A percentile compares a stretch with the other conserved stretches of the same genome.
phyloP scores from a whole-genome alignment of 1,284 basidiomycete species.

The Inonotus obliquus region DNA sequence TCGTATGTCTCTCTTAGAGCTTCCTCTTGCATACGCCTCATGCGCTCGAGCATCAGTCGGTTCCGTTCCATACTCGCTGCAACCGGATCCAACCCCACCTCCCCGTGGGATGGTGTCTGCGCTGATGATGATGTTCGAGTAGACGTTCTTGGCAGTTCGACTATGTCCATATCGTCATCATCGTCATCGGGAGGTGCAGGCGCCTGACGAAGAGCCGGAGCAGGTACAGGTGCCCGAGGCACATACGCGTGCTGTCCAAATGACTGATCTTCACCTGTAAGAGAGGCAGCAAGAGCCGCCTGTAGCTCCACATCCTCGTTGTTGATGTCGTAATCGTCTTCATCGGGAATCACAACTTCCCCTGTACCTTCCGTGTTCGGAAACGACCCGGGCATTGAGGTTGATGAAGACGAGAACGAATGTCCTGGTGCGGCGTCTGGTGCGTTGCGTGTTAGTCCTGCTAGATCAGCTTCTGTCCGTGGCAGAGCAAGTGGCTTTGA shows the following conservation, averaged over 20 bases:
- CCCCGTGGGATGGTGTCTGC: neutral
- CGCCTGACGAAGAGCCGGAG: constrained; percentile 6
- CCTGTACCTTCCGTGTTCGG: neutral
- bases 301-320: constrained; percentile 88
- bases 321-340: constrained; percentile 46
- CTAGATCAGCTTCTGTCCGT: constrained; percentile 59
- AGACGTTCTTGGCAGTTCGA: neutral
- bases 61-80: constrained; percentile 64
- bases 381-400: constrained; percentile 10
- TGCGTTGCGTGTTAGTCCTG: constrained; percentile 47
- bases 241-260: constrained; percentile 1
- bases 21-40: constrained; percentile 63
- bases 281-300: constrained; percentile 76
- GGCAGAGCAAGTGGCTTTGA: constrained; percentile 45
- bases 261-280: constrained; percentile 32
- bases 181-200: constrained; percentile 7
- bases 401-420: constrained; percentile 1
- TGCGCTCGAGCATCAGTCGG: constrained; percentile 54
- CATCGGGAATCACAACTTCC: constrained; percentile 15
- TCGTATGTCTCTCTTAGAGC: constrained; percentile 57
- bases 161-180: constrained; percentile 10
- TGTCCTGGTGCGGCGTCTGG: constrained; percentile 30
- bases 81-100: constrained; percentile 46
- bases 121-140: neutral
- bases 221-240: constrained; percentile 4